These are phyloP conservation scores for Lasiosphaeris hirsuta DNA, from an alignment of 495 filamentous ascomycete genomes.

Conservation along the genomic window DNA sequence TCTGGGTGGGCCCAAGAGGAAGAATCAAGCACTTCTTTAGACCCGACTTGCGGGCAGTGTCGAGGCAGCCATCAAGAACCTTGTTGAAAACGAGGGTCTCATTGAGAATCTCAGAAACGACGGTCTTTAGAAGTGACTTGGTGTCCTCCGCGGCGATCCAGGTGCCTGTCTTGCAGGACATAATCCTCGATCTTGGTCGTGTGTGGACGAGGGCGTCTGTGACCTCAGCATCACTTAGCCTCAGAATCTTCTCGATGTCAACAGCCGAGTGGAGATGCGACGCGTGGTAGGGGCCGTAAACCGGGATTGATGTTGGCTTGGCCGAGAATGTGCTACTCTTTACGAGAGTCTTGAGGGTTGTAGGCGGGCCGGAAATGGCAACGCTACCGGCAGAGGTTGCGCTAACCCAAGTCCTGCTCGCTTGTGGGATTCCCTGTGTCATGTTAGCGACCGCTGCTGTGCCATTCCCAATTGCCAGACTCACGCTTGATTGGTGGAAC, in stretches of 20 bases:
- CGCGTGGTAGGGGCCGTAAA: constrained; percentile 81
- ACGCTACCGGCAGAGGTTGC: constrained; percentile 66
- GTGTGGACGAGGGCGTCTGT: constrained; percentile 42
- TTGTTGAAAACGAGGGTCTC: constrained; percentile 57
- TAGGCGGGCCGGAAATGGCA: constrained; percentile 76
- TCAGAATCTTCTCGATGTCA: constrained; percentile 60
- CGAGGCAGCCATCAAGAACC: constrained; percentile 53
- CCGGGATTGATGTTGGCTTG: constrained; percentile 61
- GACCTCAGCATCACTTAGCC: constrained; percentile 36
- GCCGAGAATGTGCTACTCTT: constrained; percentile 49
- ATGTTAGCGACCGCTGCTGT: constrained; percentile 11
- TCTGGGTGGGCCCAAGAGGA: constrained; percentile 51
- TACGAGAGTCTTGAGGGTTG: constrained; percentile 56
- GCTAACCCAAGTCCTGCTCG: constrained; percentile 68
- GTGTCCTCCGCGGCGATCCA: constrained; percentile 44
- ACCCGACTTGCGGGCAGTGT: constrained; percentile 34
- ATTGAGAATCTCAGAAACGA: constrained; percentile 59
- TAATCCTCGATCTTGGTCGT: constrained; percentile 51
- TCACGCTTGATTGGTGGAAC: constrained; percentile 52
- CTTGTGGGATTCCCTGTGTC: constrained; percentile 52
- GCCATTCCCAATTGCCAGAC: not conserved
- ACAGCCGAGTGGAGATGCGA: constrained; percentile 61
- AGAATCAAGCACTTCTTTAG: constrained; percentile 47
- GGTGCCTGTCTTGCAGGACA: constrained; percentile 56
- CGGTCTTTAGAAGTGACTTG: constrained; percentile 45